Conservation (phyloP, 192 early-diverging fungal genomes). For the Coemansia sp. region DNA sequence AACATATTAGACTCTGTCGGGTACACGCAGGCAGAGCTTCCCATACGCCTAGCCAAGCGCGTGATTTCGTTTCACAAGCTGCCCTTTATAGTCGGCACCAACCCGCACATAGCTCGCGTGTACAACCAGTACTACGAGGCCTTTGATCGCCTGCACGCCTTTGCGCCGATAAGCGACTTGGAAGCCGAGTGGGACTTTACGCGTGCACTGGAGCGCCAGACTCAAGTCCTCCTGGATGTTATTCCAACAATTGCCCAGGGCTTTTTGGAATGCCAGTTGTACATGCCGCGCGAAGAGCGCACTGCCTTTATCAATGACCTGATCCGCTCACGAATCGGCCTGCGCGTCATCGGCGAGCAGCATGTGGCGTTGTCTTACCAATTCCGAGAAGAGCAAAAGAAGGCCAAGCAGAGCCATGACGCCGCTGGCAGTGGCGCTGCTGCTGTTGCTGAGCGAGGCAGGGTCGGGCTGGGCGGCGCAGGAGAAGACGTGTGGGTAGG, state of each 20-base stretch:
- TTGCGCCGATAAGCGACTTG: constrained; percentile 62
- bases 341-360: constrained; percentile 92
- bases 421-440: not conserved
- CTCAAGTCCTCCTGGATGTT: constrained; percentile 77
- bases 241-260: constrained; percentile 91
- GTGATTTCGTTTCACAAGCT: constrained; percentile 84
- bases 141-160: constrained; percentile 67
- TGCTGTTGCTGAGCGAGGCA: not conserved
- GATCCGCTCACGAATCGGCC: constrained; percentile 88
- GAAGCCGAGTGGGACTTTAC: constrained; percentile 70
- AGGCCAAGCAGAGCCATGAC: not conserved
- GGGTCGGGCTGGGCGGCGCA: not conserved
- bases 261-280: constrained; percentile 87
- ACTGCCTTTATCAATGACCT: constrained; percentile 81
- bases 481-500: constrained; percentile 68
- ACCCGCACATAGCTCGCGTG: constrained; percentile 85
- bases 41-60: constrained; percentile 84
- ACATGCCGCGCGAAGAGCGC: constrained; percentile 73
- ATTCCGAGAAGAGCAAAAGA: constrained; percentile 33
- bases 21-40: constrained; percentile 79
- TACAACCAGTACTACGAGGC: constrained; percentile 82
- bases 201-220: constrained; percentile 68
- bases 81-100: constrained; percentile 96
- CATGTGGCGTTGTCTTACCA: constrained; percentile 74
- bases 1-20: constrained; percentile 61